Base-by-base conservation (phyloP, 331 rosid species). In the Quercus lobata region DNA sequence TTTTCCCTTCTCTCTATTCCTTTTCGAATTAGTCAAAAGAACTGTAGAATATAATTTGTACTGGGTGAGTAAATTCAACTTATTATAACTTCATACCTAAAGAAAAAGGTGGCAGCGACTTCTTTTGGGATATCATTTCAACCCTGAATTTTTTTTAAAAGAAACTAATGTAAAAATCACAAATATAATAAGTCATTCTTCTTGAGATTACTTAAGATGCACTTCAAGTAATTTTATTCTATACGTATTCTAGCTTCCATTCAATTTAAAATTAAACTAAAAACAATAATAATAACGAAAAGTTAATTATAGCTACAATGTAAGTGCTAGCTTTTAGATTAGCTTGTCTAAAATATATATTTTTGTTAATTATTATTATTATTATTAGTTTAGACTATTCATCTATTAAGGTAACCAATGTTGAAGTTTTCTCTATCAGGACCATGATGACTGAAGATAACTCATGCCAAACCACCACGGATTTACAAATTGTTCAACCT, bases 401-500 rank as follows among this genome's bases (percentile, higher is more conserved):
- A 4, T 58, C 24, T 29, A 29, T 52, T 49, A 12, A 49, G 54
- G 54, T 49, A 49, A 49, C 18, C 18, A 49, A 49, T 49, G 17
- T 49, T 49, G 46, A 49, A 49, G 17, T 49, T 49, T 49, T 49
- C 17, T 49, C 54, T 49, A 49, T 49, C 82, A 91, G 95, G 83
- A 84, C 34, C 66, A 5, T 91, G 88, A 89, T 88, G 22, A 91
- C 78, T 19, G 96, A 95, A 18, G 93, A 95, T 4, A 88, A 85
- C 66, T 91, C 95, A 24, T 90, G 97, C 87, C 99, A 91, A 86
- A 89, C 96, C 25, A 74, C 93, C 16, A 86, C 96, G n/a, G 99
- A 93, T 56, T 72, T 93, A 74, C 99, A 95, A 73, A 91, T 91
- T 91, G 83, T 90, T 79, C 95, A 85, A 71, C 81, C 89, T 74